Base-by-base conservation (phyloP, 2,329 filamentous ascomycete genomes). In the Chaetomium sp. region DNA sequence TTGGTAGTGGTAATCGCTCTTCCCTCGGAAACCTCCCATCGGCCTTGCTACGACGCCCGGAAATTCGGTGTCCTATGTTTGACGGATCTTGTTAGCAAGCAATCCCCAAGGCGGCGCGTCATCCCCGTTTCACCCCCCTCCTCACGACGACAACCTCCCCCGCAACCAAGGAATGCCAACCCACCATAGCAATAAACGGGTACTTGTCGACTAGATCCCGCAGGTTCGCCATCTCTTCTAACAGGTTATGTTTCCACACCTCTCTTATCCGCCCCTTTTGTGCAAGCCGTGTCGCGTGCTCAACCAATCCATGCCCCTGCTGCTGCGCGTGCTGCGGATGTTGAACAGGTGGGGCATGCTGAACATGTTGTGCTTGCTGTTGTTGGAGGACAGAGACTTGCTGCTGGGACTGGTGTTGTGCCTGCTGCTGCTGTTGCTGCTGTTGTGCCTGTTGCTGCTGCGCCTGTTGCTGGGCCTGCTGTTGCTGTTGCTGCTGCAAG, bases 1-100 rank as follows among this genome's bases (percentile, higher is more conserved):
- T 76, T 99, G 94, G 74, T 99, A 99, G 70, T 99, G 94, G 69
- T 99, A 99, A 66, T 96, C 92, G 62, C 91, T 94, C 75, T 96
- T 97, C 57, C 89, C 94, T 57, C 88, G 84, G 71, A 99, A 99
- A 54, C 87, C 85, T 49, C 94, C 94, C 79, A 99, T 97, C 1
- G 94, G 94, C 63, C 94, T 84, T 33, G 92, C 90, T 52, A 99
- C 92, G 52, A 99, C 91, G 55, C 94, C 94, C n/a, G 94, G 94
- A 65, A 99, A 99, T 70, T 97, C 92, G 32, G 94, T 96, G 70
- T 99, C 94, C 91, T 96, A 68, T 51, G 19, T 27, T 27, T 27
- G 19, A 27, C 19, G 19, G 19, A 27, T 27, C 19, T 27, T 27
- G 19, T 27, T 27, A 27, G 19, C 19, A 27, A 27, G 19, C 19